Evolutionary conservation across 2,329 filamentous ascomycete species (phyloP).

Genomic region (Cladorrhinum sp.): DNA sequence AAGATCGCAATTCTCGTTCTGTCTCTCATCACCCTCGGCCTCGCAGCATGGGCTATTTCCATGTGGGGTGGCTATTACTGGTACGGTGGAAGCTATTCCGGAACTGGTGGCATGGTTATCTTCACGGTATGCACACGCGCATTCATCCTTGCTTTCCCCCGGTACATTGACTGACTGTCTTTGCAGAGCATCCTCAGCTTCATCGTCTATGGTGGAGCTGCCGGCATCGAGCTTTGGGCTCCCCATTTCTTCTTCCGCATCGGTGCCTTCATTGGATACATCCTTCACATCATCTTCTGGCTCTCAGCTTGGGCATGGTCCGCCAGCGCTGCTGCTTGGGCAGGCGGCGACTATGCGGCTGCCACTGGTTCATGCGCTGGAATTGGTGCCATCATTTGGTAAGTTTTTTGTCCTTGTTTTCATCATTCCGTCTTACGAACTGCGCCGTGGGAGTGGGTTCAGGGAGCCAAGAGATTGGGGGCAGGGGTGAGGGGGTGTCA

Average conservation of each 20-base stretch:
- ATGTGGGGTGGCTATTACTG: constrained; percentile 30
- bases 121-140: constrained; percentile 44
- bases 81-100: constrained; percentile 26
- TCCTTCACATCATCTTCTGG: constrained; percentile 43
- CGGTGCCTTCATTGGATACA: constrained; percentile 35
- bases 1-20: constrained; percentile 39
- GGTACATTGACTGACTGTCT: not conserved
- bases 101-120: constrained; percentile 42
- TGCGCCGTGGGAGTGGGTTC: not conserved
- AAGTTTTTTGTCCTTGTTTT: constrained; percentile 13
- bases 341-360: constrained; percentile 28
- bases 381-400: constrained; percentile 43
- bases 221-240: constrained; percentile 36
- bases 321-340: constrained; percentile 32
- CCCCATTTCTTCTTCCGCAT: constrained; percentile 40
- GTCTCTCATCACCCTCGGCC: constrained; percentile 38
- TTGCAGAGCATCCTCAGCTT: constrained; percentile 41
- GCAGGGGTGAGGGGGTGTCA: not conserved
- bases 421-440: not conserved
- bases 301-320: constrained; percentile 43
- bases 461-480: not conserved
- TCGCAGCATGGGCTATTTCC: constrained; percentile 41
- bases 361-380: constrained; percentile 40
- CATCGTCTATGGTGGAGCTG: constrained; percentile 39
- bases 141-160: constrained; percentile 27